phyloP scores from a whole-genome alignment of 2,329 filamentous ascomycete species.

The Didymella segeticola region DNA sequence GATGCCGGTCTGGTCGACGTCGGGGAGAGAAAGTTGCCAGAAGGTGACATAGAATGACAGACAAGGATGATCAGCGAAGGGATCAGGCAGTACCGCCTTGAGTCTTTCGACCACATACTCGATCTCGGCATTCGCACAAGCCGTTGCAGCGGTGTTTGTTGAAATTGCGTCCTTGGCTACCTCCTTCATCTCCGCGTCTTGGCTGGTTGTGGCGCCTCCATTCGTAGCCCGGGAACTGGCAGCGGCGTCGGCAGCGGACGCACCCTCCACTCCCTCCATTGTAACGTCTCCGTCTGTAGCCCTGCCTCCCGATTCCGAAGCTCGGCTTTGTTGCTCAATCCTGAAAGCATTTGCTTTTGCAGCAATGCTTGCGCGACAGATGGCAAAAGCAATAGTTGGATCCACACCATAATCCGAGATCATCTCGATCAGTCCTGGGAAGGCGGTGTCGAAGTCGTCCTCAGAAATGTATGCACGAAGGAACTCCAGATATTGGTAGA shows the following conservation, averaged over 20 bases:
- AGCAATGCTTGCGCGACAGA: conserved; percentile 74
- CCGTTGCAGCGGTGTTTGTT: background rate
- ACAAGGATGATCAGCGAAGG: conserved; percentile 73
- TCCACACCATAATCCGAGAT: conserved; percentile 82
- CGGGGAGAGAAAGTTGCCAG: conserved; percentile 86
- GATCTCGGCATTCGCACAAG: conserved; percentile 73
- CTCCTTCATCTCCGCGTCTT: conserved; percentile 54
- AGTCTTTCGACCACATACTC: conserved; percentile 76
- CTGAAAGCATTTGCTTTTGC: conserved; percentile 49
- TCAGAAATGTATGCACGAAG: conserved; percentile 79
- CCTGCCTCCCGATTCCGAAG: conserved; percentile 15
- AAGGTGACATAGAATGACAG: conserved; percentile 88
- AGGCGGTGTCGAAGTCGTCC: conserved; percentile 76
- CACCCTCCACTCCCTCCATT: conserved; percentile 36
- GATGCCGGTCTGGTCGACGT: conserved; percentile 67
- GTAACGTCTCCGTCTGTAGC: conserved; percentile 60
- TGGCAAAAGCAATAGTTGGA: conserved; percentile 81
- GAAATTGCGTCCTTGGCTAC: conserved; percentile 8
- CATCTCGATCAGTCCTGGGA: conserved; percentile 77
- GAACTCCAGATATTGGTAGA: conserved; percentile 88
- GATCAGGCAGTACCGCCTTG: conserved; percentile 64
- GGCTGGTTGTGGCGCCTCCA: background rate
- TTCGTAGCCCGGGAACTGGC: background rate
- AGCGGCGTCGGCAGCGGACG: conserved; percentile 11
- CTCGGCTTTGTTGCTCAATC: conserved; percentile 37